Conservation (phyloP, 1,139 yeast species). For the Meyerozyma carpophila region DNA sequence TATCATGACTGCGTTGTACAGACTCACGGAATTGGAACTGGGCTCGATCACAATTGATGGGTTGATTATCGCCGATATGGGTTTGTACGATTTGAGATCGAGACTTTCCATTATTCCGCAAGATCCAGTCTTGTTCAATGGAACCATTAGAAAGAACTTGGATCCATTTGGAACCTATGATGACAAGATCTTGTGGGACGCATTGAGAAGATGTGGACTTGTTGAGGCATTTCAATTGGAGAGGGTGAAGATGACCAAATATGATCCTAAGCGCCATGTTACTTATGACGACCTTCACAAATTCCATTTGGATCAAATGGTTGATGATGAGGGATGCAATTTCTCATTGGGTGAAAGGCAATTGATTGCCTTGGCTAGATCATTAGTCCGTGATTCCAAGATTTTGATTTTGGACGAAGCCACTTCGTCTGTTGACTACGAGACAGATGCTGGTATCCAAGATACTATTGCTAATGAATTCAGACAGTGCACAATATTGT, state of each 20-base stretch:
- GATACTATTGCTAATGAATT: constrained; percentile 58
- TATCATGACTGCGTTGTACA: constrained; percentile 59
- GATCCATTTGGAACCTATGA: constrained; percentile 20
- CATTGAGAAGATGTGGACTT: constrained; percentile 9
- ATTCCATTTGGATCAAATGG: constrained; percentile 61
- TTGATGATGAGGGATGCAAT: constrained; percentile 71
- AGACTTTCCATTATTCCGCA: constrained; percentile 17
- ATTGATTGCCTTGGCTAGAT: constrained; percentile 69
- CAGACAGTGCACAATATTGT: constrained; percentile 59
- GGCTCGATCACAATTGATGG: constrained; percentile 58
- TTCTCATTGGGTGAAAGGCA: constrained; percentile 79
- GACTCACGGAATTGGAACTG: constrained; percentile 49
- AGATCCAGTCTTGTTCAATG: constrained; percentile 16
- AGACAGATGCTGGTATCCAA: constrained; percentile 70
- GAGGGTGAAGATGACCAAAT: not conserved
- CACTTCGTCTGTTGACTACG: constrained; percentile 77
- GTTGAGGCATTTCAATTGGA: not conserved
- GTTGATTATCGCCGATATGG: constrained; percentile 43
- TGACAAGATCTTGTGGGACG: constrained; percentile 11
- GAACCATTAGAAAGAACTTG: constrained; percentile 13
- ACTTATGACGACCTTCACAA: constrained; percentile 38
- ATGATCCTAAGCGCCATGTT: constrained; percentile 8
- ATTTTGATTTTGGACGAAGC: constrained; percentile 77
- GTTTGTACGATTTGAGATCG: constrained; percentile 13
- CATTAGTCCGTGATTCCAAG: constrained; percentile 63